Evolutionary conservation across 2,329 filamentous ascomycete genomes (phyloP).

Genomic region (Colletotrichum phormii): DNA sequence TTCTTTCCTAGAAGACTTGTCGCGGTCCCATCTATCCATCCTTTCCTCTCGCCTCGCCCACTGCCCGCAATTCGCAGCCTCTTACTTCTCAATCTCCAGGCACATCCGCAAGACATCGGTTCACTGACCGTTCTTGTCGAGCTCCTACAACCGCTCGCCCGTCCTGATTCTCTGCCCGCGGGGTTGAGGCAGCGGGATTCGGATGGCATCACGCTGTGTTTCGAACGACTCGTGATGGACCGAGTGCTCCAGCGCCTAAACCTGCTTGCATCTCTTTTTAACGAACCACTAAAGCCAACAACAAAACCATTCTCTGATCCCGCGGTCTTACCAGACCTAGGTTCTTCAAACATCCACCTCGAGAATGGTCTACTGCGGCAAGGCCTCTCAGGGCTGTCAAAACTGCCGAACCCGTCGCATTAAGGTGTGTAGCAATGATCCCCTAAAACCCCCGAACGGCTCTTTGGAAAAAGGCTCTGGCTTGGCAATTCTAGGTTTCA

Average conservation of each 20-base stretch:
- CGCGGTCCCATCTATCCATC: neutral
- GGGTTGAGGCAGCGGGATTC: neutral
- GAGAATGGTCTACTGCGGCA: slow-evolving; percentile 68
- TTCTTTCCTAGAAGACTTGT: neutral
- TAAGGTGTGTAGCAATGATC: slow-evolving; percentile 56
- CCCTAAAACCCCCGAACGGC: neutral
- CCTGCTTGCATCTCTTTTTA: neutral
- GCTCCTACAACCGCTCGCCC: neutral
- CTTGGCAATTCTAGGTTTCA: neutral
- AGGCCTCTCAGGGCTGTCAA: slow-evolving; percentile 66
- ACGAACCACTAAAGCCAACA: neutral
- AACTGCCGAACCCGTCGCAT: slow-evolving; percentile 65
- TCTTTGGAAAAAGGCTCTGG: neutral
- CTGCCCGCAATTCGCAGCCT: neutral
- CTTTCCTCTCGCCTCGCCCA: neutral
- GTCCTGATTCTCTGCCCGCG: neutral
- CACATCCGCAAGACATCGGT: neutral
- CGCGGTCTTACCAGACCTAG: neutral
- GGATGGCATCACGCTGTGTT: slow-evolving; percentile 26
- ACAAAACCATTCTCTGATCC: neutral
- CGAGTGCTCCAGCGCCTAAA: neutral
- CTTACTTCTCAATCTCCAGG: neutral
- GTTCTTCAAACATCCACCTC: neutral
- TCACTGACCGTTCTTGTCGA: neutral
- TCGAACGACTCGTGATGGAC: slow-evolving; percentile 27